phyloP scores from a whole-genome alignment of 371 early-diverging fungal species.

The Fennellomyces sp. region DNA sequence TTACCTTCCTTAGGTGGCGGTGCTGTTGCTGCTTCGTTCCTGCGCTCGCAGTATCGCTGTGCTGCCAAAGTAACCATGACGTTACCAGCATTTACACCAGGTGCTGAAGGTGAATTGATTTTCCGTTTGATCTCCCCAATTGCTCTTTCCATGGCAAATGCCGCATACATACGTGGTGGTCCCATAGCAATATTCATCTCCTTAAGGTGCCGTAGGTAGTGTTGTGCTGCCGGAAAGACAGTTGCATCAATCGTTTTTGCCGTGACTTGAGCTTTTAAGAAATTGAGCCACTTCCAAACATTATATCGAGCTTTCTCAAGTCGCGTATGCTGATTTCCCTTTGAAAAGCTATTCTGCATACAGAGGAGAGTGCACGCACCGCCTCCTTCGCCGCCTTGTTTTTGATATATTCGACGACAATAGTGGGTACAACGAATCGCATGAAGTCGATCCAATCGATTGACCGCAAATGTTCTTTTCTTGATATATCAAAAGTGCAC shows the following conservation, averaged over 20 bases:
- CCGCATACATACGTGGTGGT: not conserved
- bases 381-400: not conserved
- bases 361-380: not conserved
- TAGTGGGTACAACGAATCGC: not conserved
- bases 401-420: not conserved
- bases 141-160: not conserved
- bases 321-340: not conserved
- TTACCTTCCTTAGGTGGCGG: not conserved
- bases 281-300: constrained; percentile 3
- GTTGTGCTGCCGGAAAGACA: not conserved
- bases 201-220: not conserved
- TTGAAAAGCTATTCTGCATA: not conserved
- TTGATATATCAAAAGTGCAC: not conserved
- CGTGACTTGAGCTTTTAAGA: not conserved
- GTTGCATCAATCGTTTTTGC: not conserved
- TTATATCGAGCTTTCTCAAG: not conserved
- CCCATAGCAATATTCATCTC: not conserved
- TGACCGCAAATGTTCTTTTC: not conserved
- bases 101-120: not conserved
- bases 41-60: not conserved
- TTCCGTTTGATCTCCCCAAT: not conserved
- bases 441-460: not conserved
- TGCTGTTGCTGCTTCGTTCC: not conserved
- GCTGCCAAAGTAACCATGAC: not conserved
- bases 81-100: not conserved